Base-by-base conservation (phyloP, 306 rosid species). In the Rosa persica region DNA sequence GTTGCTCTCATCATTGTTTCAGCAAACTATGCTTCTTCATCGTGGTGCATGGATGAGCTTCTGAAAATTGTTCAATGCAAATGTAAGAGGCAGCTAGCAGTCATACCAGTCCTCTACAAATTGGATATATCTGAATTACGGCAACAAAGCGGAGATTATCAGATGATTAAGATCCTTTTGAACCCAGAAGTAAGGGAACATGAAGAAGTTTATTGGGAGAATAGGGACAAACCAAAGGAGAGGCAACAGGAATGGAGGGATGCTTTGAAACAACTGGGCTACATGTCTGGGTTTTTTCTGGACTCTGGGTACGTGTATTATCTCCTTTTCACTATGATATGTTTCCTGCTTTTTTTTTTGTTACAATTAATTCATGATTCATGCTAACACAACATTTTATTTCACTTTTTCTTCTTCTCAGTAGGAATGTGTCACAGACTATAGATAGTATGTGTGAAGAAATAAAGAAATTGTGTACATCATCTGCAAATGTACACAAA, bases 21-120 rank as follows among this genome's bases (percentile, higher is more conserved):
- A 6, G 9, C 12, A 20, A 69, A n/a, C 34, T 69, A 40, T n/a
- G 73, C 73, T 8, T 17, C 55, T 42, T 69, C 55, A 3, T 5
- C 19, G 1, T 69, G 52, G 55, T 69, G 73, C 51, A 4, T 43
- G 10, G 73, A 69, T 69, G 52, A 69, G 38, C 55, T 69, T 69
- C 12, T 7, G 25, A 47, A 43, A 0, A 69, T 69, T 69, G 2
- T 69, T 9, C 23, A 69, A 4, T 43, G 54, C 19, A 68, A 5
- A 42, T 1, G n/a, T 20, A 30, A 15, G 15, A 40, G 2, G 48
- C 12, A 8, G 12, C 2, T 8, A 0, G 1, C 7, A 13, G 25
- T 40, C 12, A 20, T 69, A 15, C 73, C 73, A 15, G 17, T 69
- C 4, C 22, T 43, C 52, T 68, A 43, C 2, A 0, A 43, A 8